Evolutionary conservation across 2,329 filamentous ascomycete species (phyloP).

Genomic region (Aspergillus proliferans): DNA sequence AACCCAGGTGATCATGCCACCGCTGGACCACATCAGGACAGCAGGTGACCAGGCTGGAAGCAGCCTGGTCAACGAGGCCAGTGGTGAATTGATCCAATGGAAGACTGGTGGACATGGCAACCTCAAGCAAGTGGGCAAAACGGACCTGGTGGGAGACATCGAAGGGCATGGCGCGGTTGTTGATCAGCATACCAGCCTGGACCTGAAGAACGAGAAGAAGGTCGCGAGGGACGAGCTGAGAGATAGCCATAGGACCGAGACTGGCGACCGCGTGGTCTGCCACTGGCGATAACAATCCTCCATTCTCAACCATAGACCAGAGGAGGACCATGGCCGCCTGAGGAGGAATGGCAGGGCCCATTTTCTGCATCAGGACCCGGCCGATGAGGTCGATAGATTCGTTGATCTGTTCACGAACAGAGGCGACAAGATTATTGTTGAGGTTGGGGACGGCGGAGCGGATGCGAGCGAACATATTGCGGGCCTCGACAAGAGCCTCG

Average conservation of each 20-base stretch:
- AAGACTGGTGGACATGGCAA: conserved; percentile 47
- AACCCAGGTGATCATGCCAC: conserved; percentile 52
- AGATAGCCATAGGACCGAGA: conserved; percentile 54
- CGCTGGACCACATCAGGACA: conserved; percentile 44
- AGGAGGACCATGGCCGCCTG: conserved; percentile 54
- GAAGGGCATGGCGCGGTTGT: conserved; percentile 33
- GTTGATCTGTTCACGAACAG: conserved; percentile 73
- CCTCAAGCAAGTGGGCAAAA: conserved; percentile 57
- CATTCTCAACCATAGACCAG: conserved; percentile 61
- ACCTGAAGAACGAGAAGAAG: conserved; percentile 57
- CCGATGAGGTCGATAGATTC: conserved; percentile 71
- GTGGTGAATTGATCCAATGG: conserved; percentile 52
- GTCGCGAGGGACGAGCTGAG: conserved; percentile 46
- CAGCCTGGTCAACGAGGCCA: conserved; percentile 52
- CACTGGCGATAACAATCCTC: conserved; percentile 54
- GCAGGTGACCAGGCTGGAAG: conserved; percentile 46
- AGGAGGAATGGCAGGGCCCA: conserved; percentile 43
- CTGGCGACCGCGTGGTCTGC: conserved; percentile 56
- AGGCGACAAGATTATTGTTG: conserved; percentile 43
- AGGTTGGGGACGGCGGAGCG: conserved; percentile 51
- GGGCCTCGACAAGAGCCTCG: conserved; percentile 72
- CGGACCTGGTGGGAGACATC: conserved; percentile 55
- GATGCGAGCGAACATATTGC: conserved; percentile 81
- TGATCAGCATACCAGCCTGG: conserved; percentile 46
- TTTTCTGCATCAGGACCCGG: conserved; percentile 50